Evolutionary conservation across 2,329 filamentous ascomycete genomes (phyloP).

Genomic region (Calonectria crousiana): DNA sequence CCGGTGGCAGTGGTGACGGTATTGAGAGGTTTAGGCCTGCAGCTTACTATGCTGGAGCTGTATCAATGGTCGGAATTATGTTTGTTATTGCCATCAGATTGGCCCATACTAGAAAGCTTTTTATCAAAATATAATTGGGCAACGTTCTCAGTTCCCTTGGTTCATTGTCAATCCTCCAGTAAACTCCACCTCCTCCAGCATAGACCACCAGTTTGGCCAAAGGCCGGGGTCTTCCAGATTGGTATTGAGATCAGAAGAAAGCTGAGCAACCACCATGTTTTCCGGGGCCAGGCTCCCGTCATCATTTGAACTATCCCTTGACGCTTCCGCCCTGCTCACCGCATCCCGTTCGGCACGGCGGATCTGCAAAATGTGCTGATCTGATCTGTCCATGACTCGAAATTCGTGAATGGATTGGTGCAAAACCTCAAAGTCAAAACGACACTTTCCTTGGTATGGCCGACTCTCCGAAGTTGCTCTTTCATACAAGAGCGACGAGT

Average conservation of each 20-base stretch:
- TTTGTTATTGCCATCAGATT: slow-evolving; percentile 32
- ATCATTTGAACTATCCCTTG: background rate
- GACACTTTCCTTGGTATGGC: slow-evolving; percentile 32
- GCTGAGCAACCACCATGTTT: background rate
- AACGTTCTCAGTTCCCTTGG: background rate
- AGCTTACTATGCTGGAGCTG: slow-evolving; percentile 34
- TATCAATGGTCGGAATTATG: slow-evolving; percentile 29
- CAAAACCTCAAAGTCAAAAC: slow-evolving; percentile 35
- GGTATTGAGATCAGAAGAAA: slow-evolving; percentile 20
- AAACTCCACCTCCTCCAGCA: slow-evolving; percentile 42
- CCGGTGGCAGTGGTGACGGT: background rate
- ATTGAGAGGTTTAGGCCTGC: slow-evolving; percentile 31
- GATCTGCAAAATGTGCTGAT: slow-evolving; percentile 38
- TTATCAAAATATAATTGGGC: slow-evolving; percentile 13
- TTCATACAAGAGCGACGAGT: slow-evolving; percentile 36
- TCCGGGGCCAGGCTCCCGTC: background rate
- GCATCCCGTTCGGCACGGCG: slow-evolving; percentile 36
- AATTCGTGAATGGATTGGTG: slow-evolving; percentile 40
- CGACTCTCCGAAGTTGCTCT: slow-evolving; percentile 36
- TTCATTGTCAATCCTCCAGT: slow-evolving; percentile 10
- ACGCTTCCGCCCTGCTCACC: background rate
- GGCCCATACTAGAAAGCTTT: background rate
- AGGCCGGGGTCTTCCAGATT: slow-evolving; percentile 19
- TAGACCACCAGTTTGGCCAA: slow-evolving; percentile 42
- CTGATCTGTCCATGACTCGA: slow-evolving; percentile 33